Evolutionary conservation across 352 stramenopile genomes (phyloP).

Genomic region (Phytophthora sp.): DNA sequence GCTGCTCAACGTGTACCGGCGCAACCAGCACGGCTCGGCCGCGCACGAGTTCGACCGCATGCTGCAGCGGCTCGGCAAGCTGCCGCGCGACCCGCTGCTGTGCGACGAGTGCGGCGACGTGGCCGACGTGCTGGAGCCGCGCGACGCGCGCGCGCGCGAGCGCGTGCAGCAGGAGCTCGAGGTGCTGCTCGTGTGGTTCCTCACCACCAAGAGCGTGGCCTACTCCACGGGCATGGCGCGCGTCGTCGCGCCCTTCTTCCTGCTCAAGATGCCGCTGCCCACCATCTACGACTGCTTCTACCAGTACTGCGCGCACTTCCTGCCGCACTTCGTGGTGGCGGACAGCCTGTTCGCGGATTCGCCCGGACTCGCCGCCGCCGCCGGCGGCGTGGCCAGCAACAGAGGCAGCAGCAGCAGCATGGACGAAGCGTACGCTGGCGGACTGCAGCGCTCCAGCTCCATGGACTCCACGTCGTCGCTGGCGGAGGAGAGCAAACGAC

Average conservation of each 20-base stretch:
- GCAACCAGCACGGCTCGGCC: conserved; percentile 71
- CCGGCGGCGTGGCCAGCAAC: conserved; percentile 10
- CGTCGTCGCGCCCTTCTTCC: conserved; percentile 77
- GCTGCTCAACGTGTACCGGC: conserved; percentile 81
- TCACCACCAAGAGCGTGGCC: conserved; percentile 80
- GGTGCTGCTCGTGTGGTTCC: conserved; percentile 80
- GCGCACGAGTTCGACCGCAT: conserved; percentile 82
- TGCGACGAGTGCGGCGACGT: conserved; percentile 61
- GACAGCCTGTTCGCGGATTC: conserved; percentile 41
- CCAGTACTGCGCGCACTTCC: conserved; percentile 77
- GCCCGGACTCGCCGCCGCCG: not conserved
- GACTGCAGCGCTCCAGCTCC: conserved; percentile 34
- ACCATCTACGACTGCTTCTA: conserved; percentile 90
- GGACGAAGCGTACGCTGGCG: conserved; percentile 24
- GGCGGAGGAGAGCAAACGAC: conserved; percentile 30
- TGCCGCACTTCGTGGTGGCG: conserved; percentile 73
- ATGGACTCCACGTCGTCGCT: conserved; percentile 47
- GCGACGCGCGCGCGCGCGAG: conserved; percentile 25
- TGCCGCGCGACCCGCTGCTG: conserved; percentile 68
- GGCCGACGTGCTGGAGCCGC: conserved; percentile 40
- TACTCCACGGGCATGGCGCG: conserved; percentile 80
- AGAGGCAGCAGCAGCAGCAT: conserved; percentile 38
- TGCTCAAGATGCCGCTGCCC: conserved; percentile 69
- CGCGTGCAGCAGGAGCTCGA: conserved; percentile 69
- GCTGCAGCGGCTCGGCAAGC: conserved; percentile 62